These are phyloP conservation scores for Saprolegnia parasitica DNA, from an alignment of 352 stramenopile genomes.

Conservation along the genomic window DNA sequence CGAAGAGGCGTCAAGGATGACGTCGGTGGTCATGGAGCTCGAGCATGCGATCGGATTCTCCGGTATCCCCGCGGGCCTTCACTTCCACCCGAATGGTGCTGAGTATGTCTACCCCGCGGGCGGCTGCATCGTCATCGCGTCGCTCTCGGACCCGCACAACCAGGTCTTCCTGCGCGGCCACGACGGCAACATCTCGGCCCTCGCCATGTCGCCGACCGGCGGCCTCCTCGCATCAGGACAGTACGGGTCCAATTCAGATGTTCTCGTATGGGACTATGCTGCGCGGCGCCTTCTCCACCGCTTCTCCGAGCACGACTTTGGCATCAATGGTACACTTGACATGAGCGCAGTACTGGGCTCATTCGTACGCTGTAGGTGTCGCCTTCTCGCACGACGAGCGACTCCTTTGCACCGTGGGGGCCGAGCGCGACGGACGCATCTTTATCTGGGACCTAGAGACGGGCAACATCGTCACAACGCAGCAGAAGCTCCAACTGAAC, in stretches of 20 bases:
- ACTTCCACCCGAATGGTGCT: slow-evolving; percentile 74
- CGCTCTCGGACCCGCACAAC: slow-evolving; percentile 70
- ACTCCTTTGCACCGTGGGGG: slow-evolving; percentile 76
- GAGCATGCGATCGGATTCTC: slow-evolving; percentile 92
- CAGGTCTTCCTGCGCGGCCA: slow-evolving; percentile 85
- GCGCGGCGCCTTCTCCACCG: slow-evolving; percentile 65
- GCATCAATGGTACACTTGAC: slow-evolving; percentile 38
- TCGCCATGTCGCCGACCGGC: slow-evolving; percentile 73
- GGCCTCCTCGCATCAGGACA: slow-evolving; percentile 83
- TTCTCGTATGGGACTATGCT: slow-evolving; percentile 88
- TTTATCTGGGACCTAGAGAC: slow-evolving; percentile 89
- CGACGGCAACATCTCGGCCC: slow-evolving; percentile 66
- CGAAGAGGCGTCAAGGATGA: neutral
- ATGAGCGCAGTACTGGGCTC: neutral
- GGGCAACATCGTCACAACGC: slow-evolving; percentile 82
- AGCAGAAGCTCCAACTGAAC: slow-evolving; percentile 61
- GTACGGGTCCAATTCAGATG: slow-evolving; percentile 67
- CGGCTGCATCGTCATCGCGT: slow-evolving; percentile 77
- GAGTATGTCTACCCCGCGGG: slow-evolving; percentile 87
- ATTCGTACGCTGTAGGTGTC: slow-evolving; percentile 37
- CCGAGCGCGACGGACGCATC: slow-evolving; percentile 72
- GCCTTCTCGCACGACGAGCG: slow-evolving; percentile 90
- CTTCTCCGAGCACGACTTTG: slow-evolving; percentile 87
- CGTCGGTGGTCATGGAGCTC: slow-evolving; percentile 61
- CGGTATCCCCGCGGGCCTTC: slow-evolving; percentile 69